These are phyloP conservation scores for Phyllosticta capitalensis DNA, from an alignment of 2,329 filamentous ascomycete genomes.

Conservation along the genomic window DNA sequence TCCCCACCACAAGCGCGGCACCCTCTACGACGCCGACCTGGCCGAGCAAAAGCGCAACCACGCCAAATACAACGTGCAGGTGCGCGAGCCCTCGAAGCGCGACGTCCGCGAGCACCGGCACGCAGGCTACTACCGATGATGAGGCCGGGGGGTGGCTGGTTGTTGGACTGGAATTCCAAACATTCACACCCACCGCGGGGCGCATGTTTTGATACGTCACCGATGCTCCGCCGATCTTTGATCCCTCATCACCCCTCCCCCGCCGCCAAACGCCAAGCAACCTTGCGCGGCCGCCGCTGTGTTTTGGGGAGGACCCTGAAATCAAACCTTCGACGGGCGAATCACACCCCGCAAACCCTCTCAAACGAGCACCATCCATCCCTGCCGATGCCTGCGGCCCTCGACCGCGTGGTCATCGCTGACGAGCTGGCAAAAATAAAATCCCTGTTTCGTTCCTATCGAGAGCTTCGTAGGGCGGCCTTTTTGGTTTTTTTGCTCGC, in stretches of 20 bases:
- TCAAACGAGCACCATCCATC: background rate
- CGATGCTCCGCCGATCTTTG: background rate
- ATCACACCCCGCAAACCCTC: background rate
- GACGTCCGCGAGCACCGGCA: slow-evolving; percentile 28
- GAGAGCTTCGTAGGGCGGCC: background rate
- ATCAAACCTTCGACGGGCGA: background rate
- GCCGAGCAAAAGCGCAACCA: slow-evolving; percentile 26
- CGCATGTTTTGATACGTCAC: background rate
- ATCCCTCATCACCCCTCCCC: no score
- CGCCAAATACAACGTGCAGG: slow-evolving; percentile 31
- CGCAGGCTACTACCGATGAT: slow-evolving; percentile 28
- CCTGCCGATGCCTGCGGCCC: background rate
- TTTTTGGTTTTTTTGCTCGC: background rate
- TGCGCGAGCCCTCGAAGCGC: slow-evolving; percentile 30
- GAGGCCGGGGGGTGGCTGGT: background rate
- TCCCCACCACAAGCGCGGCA: slow-evolving; percentile 26
- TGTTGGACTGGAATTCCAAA: background rate
- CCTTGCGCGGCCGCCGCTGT: no score
- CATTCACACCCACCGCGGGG: background rate
- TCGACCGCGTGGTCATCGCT: background rate
- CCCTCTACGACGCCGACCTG: slow-evolving; percentile 32
- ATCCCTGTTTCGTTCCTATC: background rate
- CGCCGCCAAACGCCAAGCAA: background rate
- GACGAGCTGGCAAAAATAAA: background rate
- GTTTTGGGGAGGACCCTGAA: background rate